A percentile compares a stretch with the other conserved stretches of the same genome.
phyloP scores from a whole-genome alignment of 495 filamentous ascomycete genomes.

The Penicillium taxi region DNA sequence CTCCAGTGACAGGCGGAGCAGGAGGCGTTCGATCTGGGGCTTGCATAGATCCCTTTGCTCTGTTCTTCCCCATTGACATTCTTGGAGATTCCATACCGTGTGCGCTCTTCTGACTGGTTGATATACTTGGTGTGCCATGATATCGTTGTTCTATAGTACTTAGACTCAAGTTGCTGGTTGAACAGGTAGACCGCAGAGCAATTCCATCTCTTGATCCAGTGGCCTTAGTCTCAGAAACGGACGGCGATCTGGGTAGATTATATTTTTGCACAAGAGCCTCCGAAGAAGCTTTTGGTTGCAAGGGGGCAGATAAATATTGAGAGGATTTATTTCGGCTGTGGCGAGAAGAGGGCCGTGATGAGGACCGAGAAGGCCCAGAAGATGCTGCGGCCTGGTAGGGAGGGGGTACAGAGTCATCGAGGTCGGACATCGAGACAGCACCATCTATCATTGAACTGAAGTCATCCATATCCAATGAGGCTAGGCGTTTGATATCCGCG shows the following conservation, averaged over 20 bases:
- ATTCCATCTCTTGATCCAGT: slow-evolving; percentile 5
- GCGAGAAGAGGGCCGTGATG: too few relatives aligned
- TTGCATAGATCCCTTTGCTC: too few relatives aligned
- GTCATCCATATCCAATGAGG: slow-evolving; percentile 29
- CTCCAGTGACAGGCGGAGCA: slow-evolving; percentile 5
- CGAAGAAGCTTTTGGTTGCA: slow-evolving; percentile 2
- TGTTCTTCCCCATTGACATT: background rate
- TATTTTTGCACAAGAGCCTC: background rate
- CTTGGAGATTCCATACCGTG: too few relatives aligned
- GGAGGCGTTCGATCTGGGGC: slow-evolving; percentile 6
- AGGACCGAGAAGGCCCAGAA: background rate
- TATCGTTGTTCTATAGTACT: slow-evolving; percentile 1
- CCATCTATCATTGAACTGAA: slow-evolving; percentile 32
- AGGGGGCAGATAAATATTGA: slow-evolving; percentile 5
- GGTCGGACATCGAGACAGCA: slow-evolving; percentile 24
- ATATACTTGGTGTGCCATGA: too few relatives aligned
- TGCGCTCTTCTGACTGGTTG: too few relatives aligned
- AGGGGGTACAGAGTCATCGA: slow-evolving; percentile 23
- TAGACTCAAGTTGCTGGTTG: slow-evolving; percentile 4
- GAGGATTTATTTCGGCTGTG: slow-evolving; percentile 2
- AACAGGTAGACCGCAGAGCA: slow-evolving; percentile 7
- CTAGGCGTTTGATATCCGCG: slow-evolving; percentile 18
- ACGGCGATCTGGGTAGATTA: slow-evolving; percentile 2
- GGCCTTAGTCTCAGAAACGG: slow-evolving; percentile 3
- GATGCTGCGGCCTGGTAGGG: slow-evolving; percentile 22